Evolutionary conservation across 805 yeast genomes (phyloP).

Genomic region (Sporopachydermia lactativora): DNA sequence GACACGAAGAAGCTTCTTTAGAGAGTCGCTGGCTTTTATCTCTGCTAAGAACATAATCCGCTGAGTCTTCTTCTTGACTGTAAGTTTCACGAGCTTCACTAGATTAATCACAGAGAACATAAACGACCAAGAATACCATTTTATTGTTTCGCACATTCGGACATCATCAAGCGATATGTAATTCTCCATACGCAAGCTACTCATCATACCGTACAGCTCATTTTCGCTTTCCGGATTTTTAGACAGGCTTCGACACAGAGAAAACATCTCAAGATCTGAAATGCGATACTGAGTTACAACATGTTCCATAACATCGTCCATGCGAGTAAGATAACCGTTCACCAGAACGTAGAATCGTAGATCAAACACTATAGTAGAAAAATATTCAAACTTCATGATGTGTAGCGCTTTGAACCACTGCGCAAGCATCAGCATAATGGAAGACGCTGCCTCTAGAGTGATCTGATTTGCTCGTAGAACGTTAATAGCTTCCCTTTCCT

Average conservation of each 20-base stretch:
- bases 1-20: constrained; percentile 43
- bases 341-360: constrained; percentile 35
- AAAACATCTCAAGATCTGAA: constrained; percentile 12
- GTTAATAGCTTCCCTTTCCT: constrained; percentile 29
- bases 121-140: constrained; percentile 10
- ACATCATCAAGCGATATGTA: constrained; percentile 5
- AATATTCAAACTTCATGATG: constrained; percentile 62
- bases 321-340: constrained; percentile 16
- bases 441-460: constrained; percentile 42
- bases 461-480: constrained; percentile 47
- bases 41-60: constrained; percentile 52
- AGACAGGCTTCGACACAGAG: constrained; percentile 11
- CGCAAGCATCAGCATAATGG: constrained; percentile 36
- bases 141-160: constrained; percentile 3
- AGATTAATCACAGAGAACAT: constrained; percentile 28
- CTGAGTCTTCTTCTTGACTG: constrained; percentile 58
- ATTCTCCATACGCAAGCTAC: neutral
- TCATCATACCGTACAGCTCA: neutral
- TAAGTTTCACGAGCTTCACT: constrained; percentile 39
- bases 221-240: constrained; percentile 4
- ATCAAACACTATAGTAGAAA: constrained; percentile 62
- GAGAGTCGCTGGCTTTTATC: constrained; percentile 44
- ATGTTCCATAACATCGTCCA: neutral
- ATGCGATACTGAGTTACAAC: constrained; percentile 4
- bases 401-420: constrained; percentile 76